Conservation (phyloP, 371 early-diverging fungal genomes). For the Circinella umbellata region DNA sequence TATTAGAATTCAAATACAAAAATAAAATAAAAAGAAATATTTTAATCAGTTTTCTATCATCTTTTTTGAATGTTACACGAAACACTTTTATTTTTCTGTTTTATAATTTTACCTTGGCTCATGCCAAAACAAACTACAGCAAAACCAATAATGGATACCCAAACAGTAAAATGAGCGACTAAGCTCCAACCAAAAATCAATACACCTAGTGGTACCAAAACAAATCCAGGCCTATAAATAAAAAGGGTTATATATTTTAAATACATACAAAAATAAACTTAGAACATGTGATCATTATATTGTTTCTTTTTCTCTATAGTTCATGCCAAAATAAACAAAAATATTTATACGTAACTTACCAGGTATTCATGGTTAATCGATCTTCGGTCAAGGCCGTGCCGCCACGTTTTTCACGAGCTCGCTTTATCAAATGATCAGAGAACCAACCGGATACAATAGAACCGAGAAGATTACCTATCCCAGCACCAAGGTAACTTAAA, state of each 20-base stretch:
- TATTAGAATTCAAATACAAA: background rate
- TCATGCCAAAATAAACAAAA: background rate
- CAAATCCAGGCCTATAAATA: constrained; percentile 51
- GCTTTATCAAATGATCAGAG: constrained; percentile 39
- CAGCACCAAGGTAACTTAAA: constrained; percentile 45
- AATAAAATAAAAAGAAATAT: too few relatives aligned
- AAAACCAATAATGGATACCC: constrained; percentile 56
- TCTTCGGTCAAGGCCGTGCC: constrained; percentile 41
- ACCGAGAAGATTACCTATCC: constrained; percentile 47
- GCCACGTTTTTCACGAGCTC: constrained; percentile 32
- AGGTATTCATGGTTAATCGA: constrained; percentile 45
- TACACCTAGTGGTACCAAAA: constrained; percentile 55
- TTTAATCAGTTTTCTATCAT: background rate
- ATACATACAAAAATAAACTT: too few relatives aligned
- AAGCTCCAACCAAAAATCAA: constrained; percentile 63
- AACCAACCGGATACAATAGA: constrained; percentile 37
- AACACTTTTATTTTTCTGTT: background rate
- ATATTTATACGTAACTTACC: constrained; percentile 26
- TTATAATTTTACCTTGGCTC: constrained; percentile 45
- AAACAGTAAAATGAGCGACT: constrained; percentile 38
- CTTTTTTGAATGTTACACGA: background rate
- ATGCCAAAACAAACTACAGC: constrained; percentile 62
- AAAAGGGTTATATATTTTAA: too few relatives aligned
- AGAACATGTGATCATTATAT: background rate
- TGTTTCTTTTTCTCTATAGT: background rate